These are phyloP conservation scores for Pyricularia pennisetigena DNA, from an alignment of 2,329 filamentous ascomycete species.

Conservation along the genomic window DNA sequence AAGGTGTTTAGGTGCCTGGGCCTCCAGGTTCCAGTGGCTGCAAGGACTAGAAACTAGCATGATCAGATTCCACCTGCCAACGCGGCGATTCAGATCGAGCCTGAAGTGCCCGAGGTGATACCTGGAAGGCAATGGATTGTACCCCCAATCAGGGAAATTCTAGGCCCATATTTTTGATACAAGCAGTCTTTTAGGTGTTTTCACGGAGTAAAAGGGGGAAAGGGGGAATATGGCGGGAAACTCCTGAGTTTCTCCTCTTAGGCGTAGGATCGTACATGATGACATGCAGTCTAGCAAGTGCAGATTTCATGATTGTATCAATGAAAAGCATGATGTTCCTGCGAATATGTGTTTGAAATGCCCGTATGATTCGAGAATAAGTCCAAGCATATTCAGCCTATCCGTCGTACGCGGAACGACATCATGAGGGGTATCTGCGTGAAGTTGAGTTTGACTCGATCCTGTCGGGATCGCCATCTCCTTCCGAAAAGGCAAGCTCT, in stretches of 20 bases:
- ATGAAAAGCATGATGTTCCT: neutral
- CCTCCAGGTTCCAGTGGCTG: neutral
- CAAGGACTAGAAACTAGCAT: neutral
- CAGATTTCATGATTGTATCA: neutral
- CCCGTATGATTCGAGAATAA: neutral
- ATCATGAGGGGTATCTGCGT: constrained; percentile 25
- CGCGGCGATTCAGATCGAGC: neutral
- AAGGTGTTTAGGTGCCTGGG: neutral
- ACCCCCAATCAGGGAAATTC: neutral
- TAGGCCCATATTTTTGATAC: neutral
- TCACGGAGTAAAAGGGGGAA: neutral
- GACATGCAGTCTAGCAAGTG: neutral
- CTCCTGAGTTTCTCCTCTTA: neutral
- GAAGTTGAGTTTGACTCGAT: constrained; percentile 27
- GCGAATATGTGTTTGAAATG: neutral
- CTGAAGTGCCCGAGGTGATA: neutral
- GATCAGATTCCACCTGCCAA: neutral
- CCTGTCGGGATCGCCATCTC: constrained; percentile 11
- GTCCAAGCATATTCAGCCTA: neutral
- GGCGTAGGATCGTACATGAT: neutral
- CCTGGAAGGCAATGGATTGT: neutral
- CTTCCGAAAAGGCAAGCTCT: constrained; percentile 32
- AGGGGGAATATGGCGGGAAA: neutral
- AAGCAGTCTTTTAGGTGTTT: neutral
- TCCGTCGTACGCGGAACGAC: constrained; percentile 18